phyloP scores from a whole-genome alignment of 2,329 filamentous ascomycete species.

The Pseudogymnoascus sp. region DNA sequence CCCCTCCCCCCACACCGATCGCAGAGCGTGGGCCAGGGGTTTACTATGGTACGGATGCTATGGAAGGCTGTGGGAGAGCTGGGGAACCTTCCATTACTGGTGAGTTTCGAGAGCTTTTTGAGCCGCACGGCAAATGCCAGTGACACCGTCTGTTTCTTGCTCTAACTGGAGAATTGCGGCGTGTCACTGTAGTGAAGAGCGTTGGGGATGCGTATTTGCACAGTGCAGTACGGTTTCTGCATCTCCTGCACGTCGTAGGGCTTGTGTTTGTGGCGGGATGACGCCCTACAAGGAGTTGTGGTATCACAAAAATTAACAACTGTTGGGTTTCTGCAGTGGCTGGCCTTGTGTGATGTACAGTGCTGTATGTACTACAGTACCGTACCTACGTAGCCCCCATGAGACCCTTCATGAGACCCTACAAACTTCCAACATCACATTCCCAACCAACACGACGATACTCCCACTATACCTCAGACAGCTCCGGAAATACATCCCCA shows the following conservation, averaged over 20 bases:
- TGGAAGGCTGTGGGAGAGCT: neutral
- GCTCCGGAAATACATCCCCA: neutral
- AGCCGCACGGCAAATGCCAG: neutral
- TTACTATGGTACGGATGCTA: neutral
- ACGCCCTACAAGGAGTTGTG: neutral
- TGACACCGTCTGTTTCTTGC: neutral
- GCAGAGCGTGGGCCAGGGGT: neutral
- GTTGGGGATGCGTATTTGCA: neutral
- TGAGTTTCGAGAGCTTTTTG: neutral
- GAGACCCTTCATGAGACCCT: neutral
- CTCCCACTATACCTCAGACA: constrained; percentile 2
- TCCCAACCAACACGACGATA: neutral
- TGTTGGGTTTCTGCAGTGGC: neutral
- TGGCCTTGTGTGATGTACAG: neutral
- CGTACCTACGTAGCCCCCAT: neutral
- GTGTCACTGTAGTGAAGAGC: neutral
- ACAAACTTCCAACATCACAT: neutral
- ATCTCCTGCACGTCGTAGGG: constrained; percentile 2
- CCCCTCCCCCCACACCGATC: neutral
- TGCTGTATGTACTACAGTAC: neutral
- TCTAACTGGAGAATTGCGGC: neutral
- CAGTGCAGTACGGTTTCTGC: neutral
- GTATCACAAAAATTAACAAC: constrained; percentile 2
- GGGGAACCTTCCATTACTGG: neutral
- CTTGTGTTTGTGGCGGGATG: neutral